Evolutionary conservation across 2,329 filamentous ascomycete genomes (phyloP).

Genomic region (Endoconidiophora laricicola): DNA sequence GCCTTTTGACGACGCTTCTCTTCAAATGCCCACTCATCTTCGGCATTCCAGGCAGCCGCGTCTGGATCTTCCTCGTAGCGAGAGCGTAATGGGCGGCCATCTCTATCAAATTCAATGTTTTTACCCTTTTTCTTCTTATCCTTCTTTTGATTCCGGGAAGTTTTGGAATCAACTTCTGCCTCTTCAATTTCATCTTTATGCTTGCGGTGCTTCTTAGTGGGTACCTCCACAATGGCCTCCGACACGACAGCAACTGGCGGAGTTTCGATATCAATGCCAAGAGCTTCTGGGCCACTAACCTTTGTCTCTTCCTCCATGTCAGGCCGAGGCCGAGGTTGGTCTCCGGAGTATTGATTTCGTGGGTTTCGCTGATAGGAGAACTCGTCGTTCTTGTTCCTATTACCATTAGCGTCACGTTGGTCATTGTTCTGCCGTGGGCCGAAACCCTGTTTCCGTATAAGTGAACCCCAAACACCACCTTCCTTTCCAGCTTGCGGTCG

Average conservation of each 20-base stretch:
- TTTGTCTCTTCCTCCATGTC: background rate
- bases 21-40: constrained; percentile 10
- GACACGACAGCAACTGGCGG: background rate
- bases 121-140: constrained; percentile 9
- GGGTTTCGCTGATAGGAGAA: too few relatives aligned
- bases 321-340: background rate
- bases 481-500: constrained; percentile 1
- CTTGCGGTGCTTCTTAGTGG: constrained; percentile 1
- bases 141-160: background rate
- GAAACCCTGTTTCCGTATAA: constrained; percentile 2
- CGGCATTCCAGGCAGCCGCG: constrained; percentile 5
- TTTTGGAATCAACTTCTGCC: background rate
- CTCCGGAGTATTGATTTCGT: too few relatives aligned
- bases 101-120: background rate
- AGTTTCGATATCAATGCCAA: constrained; percentile 7
- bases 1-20: constrained; percentile 8
- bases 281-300: background rate
- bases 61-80: constrained; percentile 7
- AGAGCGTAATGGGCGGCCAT: background rate
- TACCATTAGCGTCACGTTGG: background rate
- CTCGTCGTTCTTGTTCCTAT: background rate
- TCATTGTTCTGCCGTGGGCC: background rate
- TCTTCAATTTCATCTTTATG: constrained; percentile 4
- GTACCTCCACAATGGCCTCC: background rate
- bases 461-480: constrained; percentile 5